Evolutionary conservation across 495 filamentous ascomycete species (phyloP).

Genomic region (Platismatia glauca): DNA sequence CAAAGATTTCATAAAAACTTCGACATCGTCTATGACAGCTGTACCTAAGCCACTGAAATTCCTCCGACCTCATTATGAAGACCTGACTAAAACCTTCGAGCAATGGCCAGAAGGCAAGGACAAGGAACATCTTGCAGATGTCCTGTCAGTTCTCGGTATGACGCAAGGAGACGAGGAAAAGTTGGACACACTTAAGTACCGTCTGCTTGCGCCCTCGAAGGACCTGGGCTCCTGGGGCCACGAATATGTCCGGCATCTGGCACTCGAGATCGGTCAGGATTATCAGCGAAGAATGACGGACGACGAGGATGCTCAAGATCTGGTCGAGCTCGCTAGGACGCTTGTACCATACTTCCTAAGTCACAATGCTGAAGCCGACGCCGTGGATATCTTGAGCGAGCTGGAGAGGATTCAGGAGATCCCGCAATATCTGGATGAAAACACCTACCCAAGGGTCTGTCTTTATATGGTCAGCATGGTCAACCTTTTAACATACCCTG

Average conservation of each 20-base stretch:
- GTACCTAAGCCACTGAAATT: constrained; percentile 98
- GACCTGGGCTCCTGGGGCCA: constrained; percentile 98
- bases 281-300: constrained; percentile 69
- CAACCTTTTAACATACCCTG: constrained; percentile 89
- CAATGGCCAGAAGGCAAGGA: constrained; percentile 74
- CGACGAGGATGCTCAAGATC: constrained; percentile 54
- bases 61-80: constrained; percentile 87
- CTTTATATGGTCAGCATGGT: constrained; percentile 99
- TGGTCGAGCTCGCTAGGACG: constrained; percentile 69
- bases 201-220: constrained; percentile 76
- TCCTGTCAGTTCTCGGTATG: constrained; percentile 96
- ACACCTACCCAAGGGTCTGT: constrained; percentile 87
- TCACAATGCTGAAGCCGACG: constrained; percentile 96
- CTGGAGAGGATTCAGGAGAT: constrained; percentile 93
- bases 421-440: constrained; percentile 80
- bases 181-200: constrained; percentile 90
- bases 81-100: constrained; percentile 76
- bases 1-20: constrained; percentile 96
- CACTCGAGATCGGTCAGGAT: constrained; percentile 90
- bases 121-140: constrained; percentile 88
- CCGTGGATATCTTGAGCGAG: constrained; percentile 92
- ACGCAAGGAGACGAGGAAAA: constrained; percentile 96
- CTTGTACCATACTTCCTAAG: constrained; percentile 92
- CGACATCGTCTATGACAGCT: constrained; percentile 97
- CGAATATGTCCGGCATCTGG: constrained; percentile 94